These are phyloP conservation scores for Uronychia binucleata DNA, from an alignment of 73 alveolate species.

Conservation along the genomic window DNA sequence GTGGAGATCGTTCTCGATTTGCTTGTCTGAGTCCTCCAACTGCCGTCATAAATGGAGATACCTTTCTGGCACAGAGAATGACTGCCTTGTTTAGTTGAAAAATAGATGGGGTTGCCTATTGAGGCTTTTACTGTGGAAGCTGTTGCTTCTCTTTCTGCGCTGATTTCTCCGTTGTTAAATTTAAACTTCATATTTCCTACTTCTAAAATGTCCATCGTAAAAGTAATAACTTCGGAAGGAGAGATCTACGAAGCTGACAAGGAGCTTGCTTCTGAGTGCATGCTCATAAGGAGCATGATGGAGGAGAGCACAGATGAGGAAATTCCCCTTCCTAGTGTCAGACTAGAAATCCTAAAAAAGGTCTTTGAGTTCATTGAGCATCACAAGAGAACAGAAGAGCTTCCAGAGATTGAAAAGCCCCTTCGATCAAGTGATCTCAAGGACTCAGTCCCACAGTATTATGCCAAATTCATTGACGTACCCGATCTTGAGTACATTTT, in stretches of 20 bases:
- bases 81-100: constrained; percentile 47
- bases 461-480: constrained; percentile 57
- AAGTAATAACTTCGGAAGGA: constrained; percentile 57
- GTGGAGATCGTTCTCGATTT: constrained; percentile 59
- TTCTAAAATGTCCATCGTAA: constrained; percentile 16
- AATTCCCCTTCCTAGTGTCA: constrained; percentile 95
- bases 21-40: constrained; percentile 37
- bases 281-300: constrained; percentile 78
- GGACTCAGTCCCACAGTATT: constrained; percentile 71
- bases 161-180: not conserved
- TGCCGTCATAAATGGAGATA: not conserved
- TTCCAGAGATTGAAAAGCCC: constrained; percentile 63
- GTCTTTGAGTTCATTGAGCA: constrained; percentile 68
- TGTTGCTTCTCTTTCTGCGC: not conserved
- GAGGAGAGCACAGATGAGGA: constrained; percentile 68
- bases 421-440: constrained; percentile 47
- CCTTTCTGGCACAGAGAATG: constrained; percentile 34
- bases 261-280: constrained; percentile 76
- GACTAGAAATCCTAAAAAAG: constrained; percentile 77
- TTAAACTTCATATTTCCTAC: not conserved
- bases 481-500: constrained; percentile 58
- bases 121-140: not conserved
- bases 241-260: constrained; percentile 64
- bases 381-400: not conserved
- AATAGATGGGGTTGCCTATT: not conserved